Evolutionary conservation across 495 filamentous ascomycete genomes (phyloP).

Genomic region (Annulohypoxylon stygium): DNA sequence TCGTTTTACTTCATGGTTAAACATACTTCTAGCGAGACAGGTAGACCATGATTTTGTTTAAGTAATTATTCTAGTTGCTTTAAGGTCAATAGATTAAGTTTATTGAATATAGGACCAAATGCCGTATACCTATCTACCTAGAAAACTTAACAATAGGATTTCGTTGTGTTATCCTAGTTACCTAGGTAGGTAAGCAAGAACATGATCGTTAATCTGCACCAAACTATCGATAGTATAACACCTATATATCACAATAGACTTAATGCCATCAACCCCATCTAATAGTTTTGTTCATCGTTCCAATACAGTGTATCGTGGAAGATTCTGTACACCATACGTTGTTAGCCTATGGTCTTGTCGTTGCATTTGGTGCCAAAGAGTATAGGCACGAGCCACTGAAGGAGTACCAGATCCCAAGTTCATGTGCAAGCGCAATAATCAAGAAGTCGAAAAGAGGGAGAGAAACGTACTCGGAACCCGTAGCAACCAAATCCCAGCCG

Average conservation of each 20-base stretch:
- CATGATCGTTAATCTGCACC: neutral
- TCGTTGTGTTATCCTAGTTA: neutral
- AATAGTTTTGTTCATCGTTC: slow-evolving; percentile 69
- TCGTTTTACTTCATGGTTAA: neutral
- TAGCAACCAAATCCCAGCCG: slow-evolving; percentile 71
- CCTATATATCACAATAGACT: neutral
- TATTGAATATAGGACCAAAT: neutral
- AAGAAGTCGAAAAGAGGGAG: neutral
- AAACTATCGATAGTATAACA: neutral
- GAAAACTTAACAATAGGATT: no score
- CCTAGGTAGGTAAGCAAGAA: neutral
- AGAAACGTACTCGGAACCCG: slow-evolving; percentile 66
- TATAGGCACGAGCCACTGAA: neutral
- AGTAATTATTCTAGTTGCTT: neutral
- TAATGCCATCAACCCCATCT: neutral
- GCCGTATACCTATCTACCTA: neutral
- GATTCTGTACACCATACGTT: slow-evolving; percentile 53
- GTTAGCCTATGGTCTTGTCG: neutral
- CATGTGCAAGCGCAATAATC: neutral
- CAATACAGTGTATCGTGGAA: slow-evolving; percentile 72
- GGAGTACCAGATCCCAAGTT: neutral
- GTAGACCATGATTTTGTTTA: neutral
- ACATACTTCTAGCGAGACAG: neutral
- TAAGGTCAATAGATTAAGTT: no score
- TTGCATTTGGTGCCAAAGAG: neutral